phyloP scores from a whole-genome alignment of 371 early-diverging fungal genomes.

The Apophysomyces variabilis region DNA sequence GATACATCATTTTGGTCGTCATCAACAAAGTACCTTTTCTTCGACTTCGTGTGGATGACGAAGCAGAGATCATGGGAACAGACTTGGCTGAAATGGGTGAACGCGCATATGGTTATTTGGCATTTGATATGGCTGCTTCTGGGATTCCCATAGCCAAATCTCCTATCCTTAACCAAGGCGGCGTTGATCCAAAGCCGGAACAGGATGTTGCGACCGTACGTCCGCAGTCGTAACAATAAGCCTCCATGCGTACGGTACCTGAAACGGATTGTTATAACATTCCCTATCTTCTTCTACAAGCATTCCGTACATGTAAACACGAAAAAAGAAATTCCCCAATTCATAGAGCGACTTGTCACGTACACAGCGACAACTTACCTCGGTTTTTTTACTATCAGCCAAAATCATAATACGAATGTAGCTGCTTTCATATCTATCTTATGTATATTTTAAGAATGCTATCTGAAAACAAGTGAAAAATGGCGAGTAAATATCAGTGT shows the following conservation, averaged over 20 bases:
- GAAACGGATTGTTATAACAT: not conserved
- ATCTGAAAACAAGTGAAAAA: not conserved
- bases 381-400: not conserved
- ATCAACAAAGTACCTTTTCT: slow-evolving; percentile 52
- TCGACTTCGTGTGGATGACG: slow-evolving; percentile 55
- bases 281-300: not conserved
- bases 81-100: slow-evolving; percentile 69
- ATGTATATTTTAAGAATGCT: not conserved
- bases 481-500: too few species aligned
- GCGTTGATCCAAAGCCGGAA: not conserved
- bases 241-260: too few species aligned
- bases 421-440: not conserved
- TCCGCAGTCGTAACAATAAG: not conserved
- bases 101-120: slow-evolving; percentile 58
- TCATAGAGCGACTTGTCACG: not conserved
- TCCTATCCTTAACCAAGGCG: slow-evolving; percentile 3
- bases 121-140: slow-evolving; percentile 22
- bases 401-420: slow-evolving; percentile 9
- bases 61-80: slow-evolving; percentile 59
- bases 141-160: not conserved
- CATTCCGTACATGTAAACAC: slow-evolving; percentile 2
- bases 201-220: not conserved
- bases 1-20: slow-evolving; percentile 52
- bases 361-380: not conserved
- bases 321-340: slow-evolving; percentile 1